Evolutionary conservation across 208 protist species (phyloP).

Genomic region (Crithidia mellificae): DNA sequence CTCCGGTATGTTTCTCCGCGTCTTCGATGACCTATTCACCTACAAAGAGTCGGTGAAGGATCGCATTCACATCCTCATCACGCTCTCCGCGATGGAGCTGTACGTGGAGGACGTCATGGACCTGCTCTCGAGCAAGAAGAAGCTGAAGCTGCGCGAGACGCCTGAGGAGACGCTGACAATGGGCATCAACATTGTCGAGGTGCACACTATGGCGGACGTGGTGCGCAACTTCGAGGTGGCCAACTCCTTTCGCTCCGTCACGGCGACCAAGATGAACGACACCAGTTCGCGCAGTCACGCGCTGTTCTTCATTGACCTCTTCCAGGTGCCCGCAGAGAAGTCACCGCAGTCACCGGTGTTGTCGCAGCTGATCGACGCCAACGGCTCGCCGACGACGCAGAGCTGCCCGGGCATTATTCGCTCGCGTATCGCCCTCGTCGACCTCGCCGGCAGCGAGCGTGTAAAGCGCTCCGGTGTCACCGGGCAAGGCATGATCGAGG

Average conservation of each 20-base stretch:
- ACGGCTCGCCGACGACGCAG: constrained; percentile 36
- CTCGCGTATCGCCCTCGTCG: constrained; percentile 94
- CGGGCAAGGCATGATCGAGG: constrained; percentile 86
- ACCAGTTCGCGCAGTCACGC: constrained; percentile 90
- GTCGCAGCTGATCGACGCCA: constrained; percentile 57
- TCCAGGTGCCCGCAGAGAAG: constrained; percentile 88
- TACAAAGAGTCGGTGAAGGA: constrained; percentile 77
- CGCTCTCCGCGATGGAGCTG: constrained; percentile 87
- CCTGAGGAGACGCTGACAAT: constrained; percentile 80
- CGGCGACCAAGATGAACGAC: constrained; percentile 90
- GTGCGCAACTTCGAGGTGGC: constrained; percentile 74
- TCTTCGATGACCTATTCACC: constrained; percentile 85
- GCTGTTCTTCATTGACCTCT: constrained; percentile 89
- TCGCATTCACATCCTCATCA: constrained; percentile 76
- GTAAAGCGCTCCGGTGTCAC: constrained; percentile 88
- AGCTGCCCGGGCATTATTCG: constrained; percentile 75
- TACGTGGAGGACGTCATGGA: constrained; percentile 92
- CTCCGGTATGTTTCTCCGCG: constrained; percentile 91
- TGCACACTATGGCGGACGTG: constrained; percentile 75
- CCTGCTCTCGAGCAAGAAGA: constrained; percentile 77
- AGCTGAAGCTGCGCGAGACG: constrained; percentile 86
- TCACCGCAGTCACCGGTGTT: constrained; percentile 80
- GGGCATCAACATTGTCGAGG: constrained; percentile 65
- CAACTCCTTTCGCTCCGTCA: constrained; percentile 87
- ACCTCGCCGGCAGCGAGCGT: constrained; percentile 95